A percentile compares a stretch with the other conserved stretches of the same genome.
Evolutionary conservation across 805 yeast species (phyloP).

Genomic region (Yamadazyma paraphyllophila): DNA sequence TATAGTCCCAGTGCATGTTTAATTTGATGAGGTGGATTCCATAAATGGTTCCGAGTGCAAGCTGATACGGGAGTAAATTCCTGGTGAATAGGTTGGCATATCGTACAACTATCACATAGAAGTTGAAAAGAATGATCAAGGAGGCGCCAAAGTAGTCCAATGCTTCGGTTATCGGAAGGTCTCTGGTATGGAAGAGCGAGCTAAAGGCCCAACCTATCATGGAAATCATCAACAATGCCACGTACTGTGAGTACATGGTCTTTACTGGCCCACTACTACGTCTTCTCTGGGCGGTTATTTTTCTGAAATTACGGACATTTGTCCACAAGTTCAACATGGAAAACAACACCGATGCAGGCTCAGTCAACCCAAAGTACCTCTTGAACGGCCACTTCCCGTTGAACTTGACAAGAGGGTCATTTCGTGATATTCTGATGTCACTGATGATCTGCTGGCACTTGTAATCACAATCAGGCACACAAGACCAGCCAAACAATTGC

Average conservation of each 20-base stretch:
- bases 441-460: conserved; percentile 39
- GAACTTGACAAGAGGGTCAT: conserved; percentile 35
- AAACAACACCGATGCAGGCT: conserved; percentile 33
- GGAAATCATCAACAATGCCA: conserved; percentile 25
- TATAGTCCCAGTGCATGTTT: conserved; percentile 36
- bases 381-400: conserved; percentile 45
- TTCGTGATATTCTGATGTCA: conserved; percentile 16
- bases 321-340: conserved; percentile 36
- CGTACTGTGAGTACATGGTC: conserved; percentile 30
- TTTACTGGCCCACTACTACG: conserved; percentile 17
- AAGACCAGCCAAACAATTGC: conserved; percentile 30
- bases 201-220: conserved; percentile 39
- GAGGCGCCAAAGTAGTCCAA: conserved; percentile 44
- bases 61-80: conserved; percentile 19
- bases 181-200: conserved; percentile 38
- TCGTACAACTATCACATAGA: conserved; percentile 33
- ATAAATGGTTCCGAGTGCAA: conserved; percentile 18
- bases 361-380: conserved; percentile 37
- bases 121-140: conserved; percentile 33
- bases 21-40: conserved; percentile 29
- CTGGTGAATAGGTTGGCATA: conserved; percentile 26
- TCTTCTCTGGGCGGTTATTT: conserved; percentile 25
- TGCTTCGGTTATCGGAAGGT: conserved; percentile 35
- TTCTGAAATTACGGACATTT: conserved; percentile 28
- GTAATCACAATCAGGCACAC: conserved; percentile 36